Evolutionary conservation across 306 rosid species (phyloP), one percentile per base, ranked within the genome.

Genomic region (Prunus padus): DNA sequence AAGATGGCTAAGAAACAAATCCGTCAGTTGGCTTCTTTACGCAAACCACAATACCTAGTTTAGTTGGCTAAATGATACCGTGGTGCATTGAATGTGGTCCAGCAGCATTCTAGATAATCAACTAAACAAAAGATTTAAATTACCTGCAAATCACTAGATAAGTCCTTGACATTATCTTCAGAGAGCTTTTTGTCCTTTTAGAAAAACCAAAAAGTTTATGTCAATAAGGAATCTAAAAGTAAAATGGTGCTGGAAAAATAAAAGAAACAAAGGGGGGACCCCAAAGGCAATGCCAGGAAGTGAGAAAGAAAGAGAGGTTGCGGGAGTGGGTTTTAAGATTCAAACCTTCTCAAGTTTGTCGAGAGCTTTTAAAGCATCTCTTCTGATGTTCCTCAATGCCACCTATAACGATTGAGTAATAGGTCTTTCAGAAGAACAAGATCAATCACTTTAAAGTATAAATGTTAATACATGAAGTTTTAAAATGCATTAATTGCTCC

Each of bases 331-430:
- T 75, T 73, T 79, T 16, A 74, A 83, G 65, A 77, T 84, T 79
- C 70, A 77, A 75, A 92, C 99, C 99, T 96, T 96, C 87, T 96
- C 97, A 71, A 96, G 97, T 77, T 96, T 96, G 55, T 92, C 97
- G 76, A 87, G 90, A 78, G 97, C 96, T 84, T 90, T 96, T 77
- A 96, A 67, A 64, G 92, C 92, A 88, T 96, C 99, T 85, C 99
- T 92, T 86, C 99, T 87, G 84, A 96, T 90, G 76, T 96, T 96
- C 90, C 99, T 86, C 78, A 96, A 68, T 75, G 97, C 98, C 79
- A 96, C 99, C 98, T 90, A 76, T 28, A 67, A 81, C 45, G 37
- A 68, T 52, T 44, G 81, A 65, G 45, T 40, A 44, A 22, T 30
- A 44, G 60, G 71, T 46, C 67, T 81, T 69, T 81, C 72, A 80